Percentiles rank a stretch among this genome's conserved stretches.
These are phyloP conservation scores for Solanum acaule DNA, from an alignment of 257 asterid species.

Conservation along the genomic window DNA sequence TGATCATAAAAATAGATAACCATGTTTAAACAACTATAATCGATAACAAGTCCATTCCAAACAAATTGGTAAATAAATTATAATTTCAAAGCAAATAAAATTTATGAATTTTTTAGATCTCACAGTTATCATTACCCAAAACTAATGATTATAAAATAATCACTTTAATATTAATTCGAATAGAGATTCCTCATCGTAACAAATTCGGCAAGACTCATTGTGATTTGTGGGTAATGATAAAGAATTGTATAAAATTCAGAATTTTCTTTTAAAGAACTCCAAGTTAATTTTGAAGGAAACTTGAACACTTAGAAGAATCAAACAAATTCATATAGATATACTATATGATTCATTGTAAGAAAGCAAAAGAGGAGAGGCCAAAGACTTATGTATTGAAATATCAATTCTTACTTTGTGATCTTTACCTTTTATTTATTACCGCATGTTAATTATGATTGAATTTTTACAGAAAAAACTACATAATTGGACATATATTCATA, in stretches of 20 bases:
- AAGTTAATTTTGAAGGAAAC: not conserved
- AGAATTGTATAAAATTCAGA: not conserved
- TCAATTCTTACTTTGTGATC: not conserved
- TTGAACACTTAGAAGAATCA: not conserved
- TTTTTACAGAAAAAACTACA: too few relatives aligned
- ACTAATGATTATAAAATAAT: not conserved
- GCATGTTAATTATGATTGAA: not conserved
- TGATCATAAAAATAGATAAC: not conserved
- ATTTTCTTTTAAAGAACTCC: not conserved
- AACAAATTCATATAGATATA: not conserved
- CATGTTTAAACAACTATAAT: not conserved
- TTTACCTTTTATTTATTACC: not conserved
- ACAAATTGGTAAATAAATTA: not conserved
- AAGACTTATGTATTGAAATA: not conserved
- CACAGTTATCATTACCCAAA: not conserved
- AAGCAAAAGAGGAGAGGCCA: not conserved
- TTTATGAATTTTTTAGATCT: not conserved
- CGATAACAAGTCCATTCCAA: not conserved
- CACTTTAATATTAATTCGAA: not conserved
- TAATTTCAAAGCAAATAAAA: not conserved
- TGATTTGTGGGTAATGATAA: not conserved
- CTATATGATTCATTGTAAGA: not conserved
- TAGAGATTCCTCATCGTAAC: too few relatives aligned
- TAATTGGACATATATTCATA: too few relatives aligned
- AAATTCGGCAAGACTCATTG: too few relatives aligned